Conservation (phyloP, 2,329 filamentous ascomycete species). For the Botryotinia calthae region DNA sequence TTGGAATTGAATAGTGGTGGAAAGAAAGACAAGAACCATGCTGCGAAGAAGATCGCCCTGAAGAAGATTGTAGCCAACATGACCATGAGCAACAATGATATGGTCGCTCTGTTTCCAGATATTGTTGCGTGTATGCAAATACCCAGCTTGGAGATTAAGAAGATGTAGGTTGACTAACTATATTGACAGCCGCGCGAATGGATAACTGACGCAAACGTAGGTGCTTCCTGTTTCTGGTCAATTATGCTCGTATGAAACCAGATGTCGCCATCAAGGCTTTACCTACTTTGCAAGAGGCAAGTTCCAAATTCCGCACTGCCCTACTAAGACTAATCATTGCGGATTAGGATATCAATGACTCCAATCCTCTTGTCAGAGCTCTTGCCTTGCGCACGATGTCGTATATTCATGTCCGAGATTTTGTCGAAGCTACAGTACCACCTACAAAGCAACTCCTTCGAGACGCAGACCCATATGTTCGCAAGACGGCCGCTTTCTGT, state of each 20-base stretch:
- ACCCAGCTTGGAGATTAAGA: slow-evolving; percentile 95
- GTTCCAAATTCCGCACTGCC: slow-evolving; percentile 29
- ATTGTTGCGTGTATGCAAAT: slow-evolving; percentile 95
- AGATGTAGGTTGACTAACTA: slow-evolving; percentile 67
- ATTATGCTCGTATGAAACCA: slow-evolving; percentile 91
- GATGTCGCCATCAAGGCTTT: slow-evolving; percentile 93
- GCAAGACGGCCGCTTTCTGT: slow-evolving; percentile 93
- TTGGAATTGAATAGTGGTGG: slow-evolving; percentile 89
- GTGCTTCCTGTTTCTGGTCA: slow-evolving; percentile 97
- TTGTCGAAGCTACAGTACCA: slow-evolving; percentile 84
- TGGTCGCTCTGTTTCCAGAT: slow-evolving; percentile 95
- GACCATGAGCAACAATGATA: slow-evolving; percentile 99
- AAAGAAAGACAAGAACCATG: slow-evolving; percentile 97
- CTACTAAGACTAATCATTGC: neutral
- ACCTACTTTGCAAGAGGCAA: slow-evolving; percentile 76
- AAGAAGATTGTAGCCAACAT: slow-evolving; percentile 99
- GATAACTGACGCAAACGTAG: slow-evolving; percentile 46
- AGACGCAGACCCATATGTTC: slow-evolving; percentile 90
- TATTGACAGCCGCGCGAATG: neutral
- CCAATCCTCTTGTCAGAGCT: slow-evolving; percentile 87
- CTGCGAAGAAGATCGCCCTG: slow-evolving; percentile 92
- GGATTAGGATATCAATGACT: slow-evolving; percentile 84
- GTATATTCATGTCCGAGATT: slow-evolving; percentile 94
- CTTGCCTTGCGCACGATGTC: slow-evolving; percentile 93
- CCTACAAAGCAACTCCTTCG: slow-evolving; percentile 79